Percentiles rank a stretch among this genome's conserved stretches.
These are phyloP conservation scores for Sabuloglossum arenarium DNA, from an alignment of 495 filamentous ascomycete genomes.

Conservation along the genomic window DNA sequence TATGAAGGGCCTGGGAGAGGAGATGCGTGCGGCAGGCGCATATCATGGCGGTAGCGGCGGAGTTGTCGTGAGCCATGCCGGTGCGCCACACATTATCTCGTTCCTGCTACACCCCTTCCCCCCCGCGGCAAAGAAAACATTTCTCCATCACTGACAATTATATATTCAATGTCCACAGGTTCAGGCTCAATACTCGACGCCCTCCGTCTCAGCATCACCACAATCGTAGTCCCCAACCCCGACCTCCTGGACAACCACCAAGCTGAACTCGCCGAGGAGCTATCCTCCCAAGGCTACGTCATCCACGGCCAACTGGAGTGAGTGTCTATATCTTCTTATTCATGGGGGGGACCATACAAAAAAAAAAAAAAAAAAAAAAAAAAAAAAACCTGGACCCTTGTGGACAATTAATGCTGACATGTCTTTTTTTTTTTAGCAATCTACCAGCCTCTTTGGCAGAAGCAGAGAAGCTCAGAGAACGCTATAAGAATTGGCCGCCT, in stretches of 20 bases:
- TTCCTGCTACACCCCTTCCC: too few species aligned
- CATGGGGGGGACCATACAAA: neutral
- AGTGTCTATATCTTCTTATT: conserved; percentile 5
- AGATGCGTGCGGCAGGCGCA: conserved; percentile 32
- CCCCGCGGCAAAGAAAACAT: neutral
- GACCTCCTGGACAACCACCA: conserved; percentile 81
- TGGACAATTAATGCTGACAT: too few species aligned
- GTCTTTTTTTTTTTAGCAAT: too few species aligned
- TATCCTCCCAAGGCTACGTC: conserved; percentile 47
- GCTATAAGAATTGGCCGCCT: conserved; percentile 27
- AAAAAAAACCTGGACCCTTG: neutral
- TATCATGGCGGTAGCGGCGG: conserved; percentile 21
- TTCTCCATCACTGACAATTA: neutral
- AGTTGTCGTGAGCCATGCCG: conserved; percentile 76
- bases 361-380: neutral
- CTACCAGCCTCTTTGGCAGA: conserved; percentile 22
- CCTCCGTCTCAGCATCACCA: conserved; percentile 38
- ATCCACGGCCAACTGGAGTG: conserved; percentile 46
- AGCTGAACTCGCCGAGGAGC: conserved; percentile 55
- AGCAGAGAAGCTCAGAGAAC: conserved; percentile 22
- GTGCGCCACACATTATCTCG: conserved; percentile 23
- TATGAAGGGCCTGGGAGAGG: conserved; percentile 27
- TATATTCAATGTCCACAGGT: conserved; percentile 25
- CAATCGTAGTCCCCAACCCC: conserved; percentile 76
- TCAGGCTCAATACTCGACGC: conserved; percentile 79